These are phyloP conservation scores for Saturnispora kantuleensis DNA, from an alignment of 805 yeast genomes.

Conservation along the genomic window DNA sequence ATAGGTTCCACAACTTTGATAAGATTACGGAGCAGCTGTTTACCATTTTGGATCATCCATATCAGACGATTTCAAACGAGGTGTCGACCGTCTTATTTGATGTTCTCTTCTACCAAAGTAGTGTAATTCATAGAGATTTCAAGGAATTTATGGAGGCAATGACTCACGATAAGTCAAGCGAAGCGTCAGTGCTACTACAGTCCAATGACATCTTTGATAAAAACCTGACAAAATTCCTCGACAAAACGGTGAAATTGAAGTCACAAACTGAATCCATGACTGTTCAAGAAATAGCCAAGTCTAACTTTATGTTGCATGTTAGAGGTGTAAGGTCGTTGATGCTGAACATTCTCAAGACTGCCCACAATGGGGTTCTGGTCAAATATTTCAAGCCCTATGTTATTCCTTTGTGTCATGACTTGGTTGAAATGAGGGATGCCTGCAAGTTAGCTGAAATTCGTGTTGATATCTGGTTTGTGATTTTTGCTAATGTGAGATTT, in stretches of 20 bases:
- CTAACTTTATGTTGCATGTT: conserved; percentile 53
- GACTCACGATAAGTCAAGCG: conserved; percentile 20
- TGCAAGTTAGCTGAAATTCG: conserved; percentile 58
- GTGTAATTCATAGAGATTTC: conserved; percentile 22
- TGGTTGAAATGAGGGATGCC: conserved; percentile 66
- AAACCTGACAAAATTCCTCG: conserved; percentile 35
- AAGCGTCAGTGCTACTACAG: conserved; percentile 9
- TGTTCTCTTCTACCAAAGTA: conserved; percentile 21
- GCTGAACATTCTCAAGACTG: conserved; percentile 40
- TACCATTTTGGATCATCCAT: conserved; percentile 50
- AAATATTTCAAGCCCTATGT: conserved; percentile 43
- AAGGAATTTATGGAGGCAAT: conserved; percentile 25
- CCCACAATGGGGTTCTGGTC: conserved; percentile 43
- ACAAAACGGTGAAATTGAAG: conserved; percentile 30
- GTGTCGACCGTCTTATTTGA: conserved; percentile 51
- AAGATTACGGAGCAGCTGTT: conserved; percentile 35
- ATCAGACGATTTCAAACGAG: conserved; percentile 60
- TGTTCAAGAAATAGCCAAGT: conserved; percentile 48
- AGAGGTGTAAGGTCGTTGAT: conserved; percentile 60
- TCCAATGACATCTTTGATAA: conserved; percentile 19
- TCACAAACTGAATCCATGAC: conserved; percentile 25
- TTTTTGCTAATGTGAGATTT: conserved; percentile 40
- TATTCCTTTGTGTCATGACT: conserved; percentile 57
- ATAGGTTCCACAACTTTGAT: conserved; percentile 41
- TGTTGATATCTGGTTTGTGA: conserved; percentile 39